Conservation (phyloP, 2,329 filamentous ascomycete genomes). For the Verticillium albo-atrum region DNA sequence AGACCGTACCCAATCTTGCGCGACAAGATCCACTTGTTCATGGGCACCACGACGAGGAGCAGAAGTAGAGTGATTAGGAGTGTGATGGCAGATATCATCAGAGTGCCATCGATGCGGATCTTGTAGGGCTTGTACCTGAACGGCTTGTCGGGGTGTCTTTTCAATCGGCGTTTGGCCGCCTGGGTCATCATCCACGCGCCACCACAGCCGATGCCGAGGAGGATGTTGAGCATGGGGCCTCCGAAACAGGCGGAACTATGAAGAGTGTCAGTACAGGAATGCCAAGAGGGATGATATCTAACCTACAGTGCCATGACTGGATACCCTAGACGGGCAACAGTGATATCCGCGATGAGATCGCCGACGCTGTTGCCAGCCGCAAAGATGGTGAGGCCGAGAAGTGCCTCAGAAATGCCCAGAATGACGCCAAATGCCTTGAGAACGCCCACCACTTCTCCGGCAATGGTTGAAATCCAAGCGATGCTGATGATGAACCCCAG, state of each 20-base stretch:
- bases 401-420: conserved; percentile 87
- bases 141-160: conserved; percentile 61
- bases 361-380: conserved; percentile 94
- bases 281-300: not conserved
- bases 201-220: conserved; percentile 88
- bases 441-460: conserved; percentile 91
- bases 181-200: conserved; percentile 83
- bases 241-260: conserved; percentile 83
- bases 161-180: conserved; percentile 59
- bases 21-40: conserved; percentile 83
- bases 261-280: conserved; percentile 16
- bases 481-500: conserved; percentile 88
- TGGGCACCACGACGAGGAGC: conserved; percentile 74
- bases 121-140: conserved; percentile 71
- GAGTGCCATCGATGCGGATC: conserved; percentile 77
- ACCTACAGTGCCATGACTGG: conserved; percentile 86
- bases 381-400: conserved; percentile 92
- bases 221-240: conserved; percentile 96
- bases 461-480: conserved; percentile 94
- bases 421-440: conserved; percentile 92
- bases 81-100: conserved; percentile 82
- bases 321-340: conserved; percentile 86
- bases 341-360: conserved; percentile 91
- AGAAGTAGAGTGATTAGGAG: conserved; percentile 75
- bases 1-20: conserved; percentile 76